Conservation (phyloP, 2,329 filamentous ascomycete species). For the Hypoxylon rubiginosum region DNA sequence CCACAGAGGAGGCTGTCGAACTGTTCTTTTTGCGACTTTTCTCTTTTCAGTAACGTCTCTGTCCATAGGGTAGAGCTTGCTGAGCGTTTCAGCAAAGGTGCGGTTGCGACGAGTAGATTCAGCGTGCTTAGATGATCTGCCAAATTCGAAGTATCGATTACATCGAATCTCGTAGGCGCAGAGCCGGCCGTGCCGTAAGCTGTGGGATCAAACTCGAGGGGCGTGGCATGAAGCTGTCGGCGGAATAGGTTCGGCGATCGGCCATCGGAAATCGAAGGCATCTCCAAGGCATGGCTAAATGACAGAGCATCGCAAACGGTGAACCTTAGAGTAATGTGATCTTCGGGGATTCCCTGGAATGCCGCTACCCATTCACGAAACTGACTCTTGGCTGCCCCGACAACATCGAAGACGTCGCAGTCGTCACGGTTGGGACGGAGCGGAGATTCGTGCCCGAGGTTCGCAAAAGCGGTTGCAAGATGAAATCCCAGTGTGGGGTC, state of each 20-base stretch:
- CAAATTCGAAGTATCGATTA: conserved; percentile 68
- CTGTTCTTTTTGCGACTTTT: conserved; percentile 47
- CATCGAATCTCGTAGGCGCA: conserved; percentile 63
- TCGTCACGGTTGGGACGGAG: conserved; percentile 47
- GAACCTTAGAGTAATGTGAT: conserved; percentile 60
- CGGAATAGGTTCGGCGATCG: conserved; percentile 59
- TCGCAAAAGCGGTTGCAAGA: conserved; percentile 62
- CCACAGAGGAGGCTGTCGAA: conserved; percentile 61
- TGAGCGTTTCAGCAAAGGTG: conserved; percentile 60
- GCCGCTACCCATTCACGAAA: conserved; percentile 62
- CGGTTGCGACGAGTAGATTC: conserved; percentile 61
- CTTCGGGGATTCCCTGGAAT: conserved; percentile 52
- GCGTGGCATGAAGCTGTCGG: conserved; percentile 55
- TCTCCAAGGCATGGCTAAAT: conserved; percentile 66
- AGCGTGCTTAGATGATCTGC: conserved; percentile 59
- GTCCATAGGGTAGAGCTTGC: conserved; percentile 64
- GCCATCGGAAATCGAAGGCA: conserved; percentile 49
- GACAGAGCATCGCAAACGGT: conserved; percentile 63
- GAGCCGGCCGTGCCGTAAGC: conserved; percentile 55
- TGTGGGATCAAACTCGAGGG: conserved; percentile 58
- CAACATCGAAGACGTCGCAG: conserved; percentile 34
- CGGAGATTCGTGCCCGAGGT: conserved; percentile 57
- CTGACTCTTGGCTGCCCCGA: conserved; percentile 57
- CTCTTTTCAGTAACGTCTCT: conserved; percentile 58
- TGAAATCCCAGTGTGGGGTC: conserved; percentile 70